Conservation (phyloP, 2,329 filamentous ascomycete species). For the Hypoxylon rubiginosum region DNA sequence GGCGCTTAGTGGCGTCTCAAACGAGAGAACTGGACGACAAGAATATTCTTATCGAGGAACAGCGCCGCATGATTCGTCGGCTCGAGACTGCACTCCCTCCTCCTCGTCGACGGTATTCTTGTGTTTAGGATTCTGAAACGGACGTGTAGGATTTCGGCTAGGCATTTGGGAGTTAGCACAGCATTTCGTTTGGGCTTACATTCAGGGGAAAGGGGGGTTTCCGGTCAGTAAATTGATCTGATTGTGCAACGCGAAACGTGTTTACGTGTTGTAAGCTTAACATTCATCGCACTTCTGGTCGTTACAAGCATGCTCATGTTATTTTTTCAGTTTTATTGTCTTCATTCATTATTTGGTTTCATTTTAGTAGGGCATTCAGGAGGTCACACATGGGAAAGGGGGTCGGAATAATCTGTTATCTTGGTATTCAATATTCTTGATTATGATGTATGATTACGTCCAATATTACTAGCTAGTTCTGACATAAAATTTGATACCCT, state of each 20-base stretch:
- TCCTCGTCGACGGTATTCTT: constrained; percentile 29
- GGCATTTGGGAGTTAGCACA: neutral
- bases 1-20: constrained; percentile 22
- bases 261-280: constrained; percentile 14
- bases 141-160: constrained; percentile 1
- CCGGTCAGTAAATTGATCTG: neutral
- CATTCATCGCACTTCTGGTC: neutral
- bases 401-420: constrained; percentile 6
- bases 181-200: neutral
- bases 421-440: constrained; percentile 8
- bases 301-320: constrained; percentile 5
- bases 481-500: constrained; percentile 27
- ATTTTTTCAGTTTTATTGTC: constrained; percentile 3
- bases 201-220: constrained; percentile 9
- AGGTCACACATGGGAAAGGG: constrained; percentile 9
- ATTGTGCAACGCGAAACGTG: neutral
- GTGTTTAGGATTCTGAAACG: constrained; percentile 18
- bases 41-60: constrained; percentile 36
- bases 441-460: constrained; percentile 14
- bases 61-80: constrained; percentile 29
- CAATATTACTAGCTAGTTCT: constrained; percentile 1
- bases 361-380: constrained; percentile 5
- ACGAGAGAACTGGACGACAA: constrained; percentile 25
- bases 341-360: constrained; percentile 15
- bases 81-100: constrained; percentile 24